Conservation (phyloP, 306 rosid genomes). For the Begonia masoniana region DNA sequence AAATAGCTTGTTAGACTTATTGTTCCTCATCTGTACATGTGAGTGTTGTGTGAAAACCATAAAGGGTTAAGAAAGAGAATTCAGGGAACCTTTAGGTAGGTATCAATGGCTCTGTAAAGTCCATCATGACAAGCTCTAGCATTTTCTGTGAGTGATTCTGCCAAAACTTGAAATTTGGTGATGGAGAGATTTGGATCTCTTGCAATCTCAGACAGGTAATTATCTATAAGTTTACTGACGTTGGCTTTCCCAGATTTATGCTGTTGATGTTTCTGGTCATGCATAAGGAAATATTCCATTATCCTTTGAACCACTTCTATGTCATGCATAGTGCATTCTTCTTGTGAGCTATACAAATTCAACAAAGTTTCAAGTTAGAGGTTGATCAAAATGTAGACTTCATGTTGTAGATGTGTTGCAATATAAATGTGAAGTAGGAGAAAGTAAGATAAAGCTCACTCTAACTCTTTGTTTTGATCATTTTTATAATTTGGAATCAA, state of each 20-base stretch:
- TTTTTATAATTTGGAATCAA: constrained; percentile 62
- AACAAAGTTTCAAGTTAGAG: constrained; percentile 12
- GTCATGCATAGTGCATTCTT: constrained; percentile 62
- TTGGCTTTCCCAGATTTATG: constrained; percentile 44
- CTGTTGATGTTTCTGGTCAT: constrained; percentile 61
- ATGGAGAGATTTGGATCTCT: constrained; percentile 76
- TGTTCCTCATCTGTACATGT: background rate
- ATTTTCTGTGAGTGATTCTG: constrained; percentile 71
- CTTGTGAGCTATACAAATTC: constrained; percentile 23
- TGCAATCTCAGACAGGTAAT: constrained; percentile 82
- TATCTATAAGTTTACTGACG: constrained; percentile 80
- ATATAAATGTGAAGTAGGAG: background rate
- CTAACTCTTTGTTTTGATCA: constrained; percentile 36
- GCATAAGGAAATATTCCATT: constrained; percentile 82
- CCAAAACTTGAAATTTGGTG: constrained; percentile 69
- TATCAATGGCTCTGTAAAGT: constrained; percentile 87
- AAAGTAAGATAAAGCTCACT: constrained; percentile 38
- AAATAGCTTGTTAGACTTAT: constrained; percentile 8
- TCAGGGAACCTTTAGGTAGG: constrained; percentile 63
- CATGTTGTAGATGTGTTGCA: background rate
- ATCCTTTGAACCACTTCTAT: constrained; percentile 68
- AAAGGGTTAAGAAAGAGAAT: constrained; percentile 9
- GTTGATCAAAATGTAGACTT: background rate
- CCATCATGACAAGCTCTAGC: constrained; percentile 70
- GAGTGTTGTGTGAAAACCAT: background rate